Evolutionary conservation across 768 basidiomycete genomes (phyloP), one percentile per base, ranked within the genome.

Genomic region (Auricularia sp.): DNA sequence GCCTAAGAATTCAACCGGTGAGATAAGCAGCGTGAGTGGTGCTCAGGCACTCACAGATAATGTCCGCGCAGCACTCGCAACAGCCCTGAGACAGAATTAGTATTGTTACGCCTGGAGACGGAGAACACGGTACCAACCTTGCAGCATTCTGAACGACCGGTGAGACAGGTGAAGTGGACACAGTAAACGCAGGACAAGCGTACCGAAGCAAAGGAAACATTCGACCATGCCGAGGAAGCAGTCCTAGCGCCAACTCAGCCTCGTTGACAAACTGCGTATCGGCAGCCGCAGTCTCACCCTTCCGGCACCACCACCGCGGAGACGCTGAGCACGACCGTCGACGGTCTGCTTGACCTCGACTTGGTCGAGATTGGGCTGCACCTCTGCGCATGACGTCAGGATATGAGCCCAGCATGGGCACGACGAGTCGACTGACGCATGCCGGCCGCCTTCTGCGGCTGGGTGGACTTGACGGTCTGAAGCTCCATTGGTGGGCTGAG

Each of bases 141-240:
- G 80, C 86, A 89, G 66, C 86, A 86, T 70, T 88, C 87, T 87
- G 65, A 29, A 29, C 62, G 64, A 21, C 10, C n/a, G 21, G 18
- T 23, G 36, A 60, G 7, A 34, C 29, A 36, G 36, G 1, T 7
- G 34, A 42, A 12, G 18, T n/a, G 51, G 29, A 21, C 14, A 12
- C 39, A 18, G 51, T 18, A 23, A 63, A 23, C 12, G 60, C 36
- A 33, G 16, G 51, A 53, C 59, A 51, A 29, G 73, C 86, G 69
- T 67, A 87, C 86, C 87, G 71, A 83, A 90, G 76, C 88, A 90
- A 29, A 90, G 68, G 81, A 88, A 90, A 71, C 86, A 88, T 35
- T 78, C 84, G 42, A 87, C 5, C 18, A 81, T 62, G 21, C 79
- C 85, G 34, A 90, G 62, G 76, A 87, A 82, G 72, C 87, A 89